These are phyloP conservation scores for Diaporthe capsici DNA, from an alignment of 2,329 filamentous ascomycete species.

Conservation along the genomic window DNA sequence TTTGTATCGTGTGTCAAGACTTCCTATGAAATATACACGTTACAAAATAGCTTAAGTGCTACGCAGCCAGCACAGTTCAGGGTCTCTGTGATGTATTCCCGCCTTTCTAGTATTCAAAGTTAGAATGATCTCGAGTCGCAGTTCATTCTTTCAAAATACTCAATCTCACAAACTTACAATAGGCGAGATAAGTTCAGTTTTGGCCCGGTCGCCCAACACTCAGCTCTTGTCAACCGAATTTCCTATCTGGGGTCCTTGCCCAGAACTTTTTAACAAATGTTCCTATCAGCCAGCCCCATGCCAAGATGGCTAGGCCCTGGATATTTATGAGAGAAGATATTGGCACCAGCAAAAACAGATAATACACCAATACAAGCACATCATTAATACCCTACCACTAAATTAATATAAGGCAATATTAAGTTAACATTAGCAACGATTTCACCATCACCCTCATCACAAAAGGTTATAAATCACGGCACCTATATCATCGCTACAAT, in stretches of 20 bases:
- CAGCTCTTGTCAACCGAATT: slow-evolving; percentile 16
- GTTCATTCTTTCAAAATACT: neutral
- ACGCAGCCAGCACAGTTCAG: neutral
- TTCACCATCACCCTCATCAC: no score
- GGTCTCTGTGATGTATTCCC: neutral
- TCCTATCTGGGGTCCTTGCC: slow-evolving; percentile 16
- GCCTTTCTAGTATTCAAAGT: neutral
- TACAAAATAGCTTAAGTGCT: neutral
- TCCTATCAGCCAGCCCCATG: neutral
- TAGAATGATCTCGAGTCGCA: neutral
- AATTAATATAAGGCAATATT: no score
- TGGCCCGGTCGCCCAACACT: neutral
- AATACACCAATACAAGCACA: no score
- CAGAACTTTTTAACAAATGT: neutral
- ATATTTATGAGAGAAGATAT: neutral
- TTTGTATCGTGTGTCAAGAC: neutral
- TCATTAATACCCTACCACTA: no score
- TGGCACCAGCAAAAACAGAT: no score
- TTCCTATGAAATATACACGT: neutral
- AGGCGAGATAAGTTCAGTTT: neutral
- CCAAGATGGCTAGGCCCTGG: slow-evolving; percentile 24
- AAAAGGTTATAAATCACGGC: no score
- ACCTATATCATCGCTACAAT: no score
- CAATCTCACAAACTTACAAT: neutral
- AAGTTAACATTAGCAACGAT: no score